These are phyloP conservation scores for Monascus ruber DNA, from an alignment of 2,329 filamentous ascomycete genomes.

Conservation along the genomic window DNA sequence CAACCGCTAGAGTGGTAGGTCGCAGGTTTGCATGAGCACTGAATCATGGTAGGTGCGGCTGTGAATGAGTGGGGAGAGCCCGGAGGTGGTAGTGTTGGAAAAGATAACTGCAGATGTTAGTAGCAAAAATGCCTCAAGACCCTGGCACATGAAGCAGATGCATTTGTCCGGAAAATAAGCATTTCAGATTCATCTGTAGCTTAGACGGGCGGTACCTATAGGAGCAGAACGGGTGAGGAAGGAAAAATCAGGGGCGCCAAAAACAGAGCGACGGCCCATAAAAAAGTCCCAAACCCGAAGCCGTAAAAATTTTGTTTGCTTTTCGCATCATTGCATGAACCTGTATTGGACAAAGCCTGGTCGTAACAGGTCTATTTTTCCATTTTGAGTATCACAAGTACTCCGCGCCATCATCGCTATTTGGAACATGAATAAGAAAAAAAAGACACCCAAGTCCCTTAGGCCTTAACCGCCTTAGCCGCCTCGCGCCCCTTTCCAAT, in stretches of 20 bases:
- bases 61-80: too few relatives aligned
- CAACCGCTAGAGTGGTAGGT: too few relatives aligned
- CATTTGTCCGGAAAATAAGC: slow-evolving; percentile 2
- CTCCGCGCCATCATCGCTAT: slow-evolving; percentile 17
- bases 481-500: slow-evolving; percentile 37
- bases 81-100: too few relatives aligned
- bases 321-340: slow-evolving; percentile 11
- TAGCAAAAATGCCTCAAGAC: too few relatives aligned
- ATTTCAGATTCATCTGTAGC: slow-evolving; percentile 6
- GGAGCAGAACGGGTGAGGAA: slow-evolving; percentile 1
- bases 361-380: slow-evolving; percentile 9
- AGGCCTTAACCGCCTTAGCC: slow-evolving; percentile 49
- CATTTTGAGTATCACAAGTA: slow-evolving; percentile 9
- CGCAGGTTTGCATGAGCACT: too few relatives aligned
- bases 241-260: slow-evolving; percentile 31
- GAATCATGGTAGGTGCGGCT: too few relatives aligned
- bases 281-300: slow-evolving; percentile 11
- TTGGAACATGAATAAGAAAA: slow-evolving; percentile 65
- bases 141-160: background rate
- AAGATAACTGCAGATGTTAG: too few relatives aligned
- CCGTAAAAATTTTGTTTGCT: slow-evolving; percentile 2
- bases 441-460: slow-evolving; percentile 37
- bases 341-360: slow-evolving; percentile 7
- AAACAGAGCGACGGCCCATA: slow-evolving; percentile 41
- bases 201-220: slow-evolving; percentile 5